Percentiles rank a stretch among this genome's conserved stretches.
phyloP scores from a whole-genome alignment of 352 stramenopile genomes.

The Phytophthora meadii region DNA sequence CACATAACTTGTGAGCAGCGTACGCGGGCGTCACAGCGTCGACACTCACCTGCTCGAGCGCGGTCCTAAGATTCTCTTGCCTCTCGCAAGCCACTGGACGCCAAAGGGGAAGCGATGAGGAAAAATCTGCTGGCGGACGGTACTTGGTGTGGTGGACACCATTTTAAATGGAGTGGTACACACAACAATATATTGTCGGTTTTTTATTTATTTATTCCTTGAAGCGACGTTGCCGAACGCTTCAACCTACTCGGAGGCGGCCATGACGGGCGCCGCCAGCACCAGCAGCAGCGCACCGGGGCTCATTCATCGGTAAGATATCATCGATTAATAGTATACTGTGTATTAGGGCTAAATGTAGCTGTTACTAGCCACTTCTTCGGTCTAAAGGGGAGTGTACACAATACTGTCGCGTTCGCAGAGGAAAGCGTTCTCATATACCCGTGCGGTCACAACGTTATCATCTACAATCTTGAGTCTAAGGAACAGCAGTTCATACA shows the following conservation, averaged over 20 bases:
- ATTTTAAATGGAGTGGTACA: background rate
- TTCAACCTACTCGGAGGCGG: conserved; percentile 17
- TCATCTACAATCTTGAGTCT: conserved; percentile 90
- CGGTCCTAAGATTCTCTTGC: conserved; percentile 35
- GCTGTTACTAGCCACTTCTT: conserved; percentile 70
- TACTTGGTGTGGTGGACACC: background rate
- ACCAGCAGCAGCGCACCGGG: conserved; percentile 39
- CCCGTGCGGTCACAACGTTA: conserved; percentile 88
- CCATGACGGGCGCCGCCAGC: conserved; percentile 22
- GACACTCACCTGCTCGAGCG: conserved; percentile 29
- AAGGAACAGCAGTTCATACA: conserved; percentile 92
- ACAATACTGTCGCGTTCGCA: conserved; percentile 86
- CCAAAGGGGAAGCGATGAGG: conserved; percentile 40
- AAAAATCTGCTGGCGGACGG: conserved; percentile 50
- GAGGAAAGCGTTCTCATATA: conserved; percentile 90
- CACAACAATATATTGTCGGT: conserved; percentile 1
- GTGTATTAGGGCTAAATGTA: background rate
- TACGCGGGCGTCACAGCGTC: background rate
- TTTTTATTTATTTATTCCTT: background rate
- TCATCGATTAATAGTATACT: background rate
- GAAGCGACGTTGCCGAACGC: conserved; percentile 5
- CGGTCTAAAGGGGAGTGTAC: conserved; percentile 82
- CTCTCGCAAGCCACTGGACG: conserved; percentile 37
- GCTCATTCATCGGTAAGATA: conserved; percentile 51
- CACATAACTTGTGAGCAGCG: conserved; percentile 15